Evolutionary conservation across 2,329 filamentous ascomycete genomes (phyloP).

Genomic region (Pezicula radicicola): DNA sequence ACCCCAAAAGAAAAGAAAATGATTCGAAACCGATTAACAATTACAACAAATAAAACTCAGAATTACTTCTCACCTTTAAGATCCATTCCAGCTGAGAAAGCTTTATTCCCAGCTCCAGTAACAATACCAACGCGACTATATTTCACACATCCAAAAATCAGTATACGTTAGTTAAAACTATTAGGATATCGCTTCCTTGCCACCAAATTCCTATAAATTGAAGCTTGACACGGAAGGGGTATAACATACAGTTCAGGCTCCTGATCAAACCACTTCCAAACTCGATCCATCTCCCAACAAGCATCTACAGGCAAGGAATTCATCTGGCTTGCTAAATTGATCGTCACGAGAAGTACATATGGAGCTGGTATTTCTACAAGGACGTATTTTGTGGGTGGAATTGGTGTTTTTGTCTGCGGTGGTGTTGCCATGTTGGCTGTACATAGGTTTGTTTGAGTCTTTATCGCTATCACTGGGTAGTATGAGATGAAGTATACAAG

Average conservation of each 20-base stretch:
- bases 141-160: too few species aligned
- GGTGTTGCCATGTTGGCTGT: too few species aligned
- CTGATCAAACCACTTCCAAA: conserved; percentile 52
- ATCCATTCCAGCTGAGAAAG: conserved; percentile 54
- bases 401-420: conserved; percentile 5
- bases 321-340: conserved; percentile 46
- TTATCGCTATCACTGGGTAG: too few species aligned
- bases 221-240: background rate
- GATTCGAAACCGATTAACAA: background rate
- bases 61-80: conserved; percentile 34
- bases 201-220: background rate
- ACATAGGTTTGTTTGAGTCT: too few species aligned
- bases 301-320: conserved; percentile 41
- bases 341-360: conserved; percentile 48
- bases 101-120: conserved; percentile 49
- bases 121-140: conserved; percentile 39
- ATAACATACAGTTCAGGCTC: conserved; percentile 36
- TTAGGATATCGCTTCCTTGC: background rate
- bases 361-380: conserved; percentile 42
- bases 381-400: conserved; percentile 16
- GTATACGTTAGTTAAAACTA: too few species aligned
- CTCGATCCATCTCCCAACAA: conserved; percentile 44
- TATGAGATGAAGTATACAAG: too few species aligned
- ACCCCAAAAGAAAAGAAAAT: too few species aligned
- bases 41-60: background rate